These are phyloP conservation scores for Nannochloropsis salina DNA, from an alignment of 108 stramenopile genomes.

Conservation along the genomic window DNA sequence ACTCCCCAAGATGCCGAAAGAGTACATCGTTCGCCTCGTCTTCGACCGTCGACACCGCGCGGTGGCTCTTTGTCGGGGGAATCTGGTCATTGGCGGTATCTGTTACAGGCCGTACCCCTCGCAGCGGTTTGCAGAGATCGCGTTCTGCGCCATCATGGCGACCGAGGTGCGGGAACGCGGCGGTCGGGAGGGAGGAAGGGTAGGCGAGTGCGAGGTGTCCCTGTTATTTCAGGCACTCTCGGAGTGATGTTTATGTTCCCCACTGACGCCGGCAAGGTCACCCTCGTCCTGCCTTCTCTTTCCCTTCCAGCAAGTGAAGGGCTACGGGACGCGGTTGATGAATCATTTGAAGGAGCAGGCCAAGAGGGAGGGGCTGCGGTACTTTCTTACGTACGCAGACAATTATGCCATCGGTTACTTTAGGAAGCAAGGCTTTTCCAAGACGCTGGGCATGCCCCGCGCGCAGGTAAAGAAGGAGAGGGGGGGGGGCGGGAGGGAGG, in stretches of 20 bases:
- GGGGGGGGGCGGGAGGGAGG: not conserved
- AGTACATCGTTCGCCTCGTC: constrained; percentile 93
- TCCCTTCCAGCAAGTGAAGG: constrained; percentile 55
- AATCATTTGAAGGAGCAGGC: constrained; percentile 89
- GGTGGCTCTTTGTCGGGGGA: constrained; percentile 68
- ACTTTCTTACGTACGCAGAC: constrained; percentile 98
- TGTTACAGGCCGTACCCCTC: constrained; percentile 86
- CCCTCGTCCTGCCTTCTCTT: not conserved
- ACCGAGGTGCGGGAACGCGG: constrained; percentile 60
- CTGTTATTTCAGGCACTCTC: not conserved
- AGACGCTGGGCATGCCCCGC: constrained; percentile 7
- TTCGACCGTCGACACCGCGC: constrained; percentile 87
- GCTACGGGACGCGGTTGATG: constrained; percentile 95
- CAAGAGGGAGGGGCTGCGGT: constrained; percentile 71
- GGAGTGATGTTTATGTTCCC: not conserved
- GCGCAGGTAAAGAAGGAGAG: not conserved
- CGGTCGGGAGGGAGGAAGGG: constrained; percentile 2
- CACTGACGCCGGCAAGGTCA: not conserved
- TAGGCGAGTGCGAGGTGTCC: not conserved
- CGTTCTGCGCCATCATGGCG: constrained; percentile 92
- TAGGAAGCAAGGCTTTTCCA: constrained; percentile 77
- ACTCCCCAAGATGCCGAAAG: constrained; percentile 95
- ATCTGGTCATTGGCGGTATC: constrained; percentile 90
- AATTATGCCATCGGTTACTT: constrained; percentile 98
- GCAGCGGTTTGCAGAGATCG: constrained; percentile 87